Base-by-base conservation (phyloP, 345 rosid genomes). In the Syzygium jambos region DNA sequence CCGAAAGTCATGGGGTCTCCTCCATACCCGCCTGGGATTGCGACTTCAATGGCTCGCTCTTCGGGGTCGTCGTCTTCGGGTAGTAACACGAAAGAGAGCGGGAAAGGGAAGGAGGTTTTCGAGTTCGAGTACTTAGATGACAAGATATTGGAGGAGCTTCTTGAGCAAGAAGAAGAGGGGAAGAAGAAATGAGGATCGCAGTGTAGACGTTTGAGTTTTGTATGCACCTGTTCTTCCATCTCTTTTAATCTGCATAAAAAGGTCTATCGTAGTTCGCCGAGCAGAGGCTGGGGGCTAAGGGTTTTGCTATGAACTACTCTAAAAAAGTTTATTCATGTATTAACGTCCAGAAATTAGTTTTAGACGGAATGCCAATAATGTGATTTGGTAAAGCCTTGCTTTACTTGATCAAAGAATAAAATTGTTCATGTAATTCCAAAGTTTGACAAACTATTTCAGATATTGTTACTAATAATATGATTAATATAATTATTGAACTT, bases 41-140 rank as follows among this genome's bases (percentile, higher is more conserved):
- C 90, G 2, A 84, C 83, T 82, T 56, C 97, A 51, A 84, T 88
- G 63, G 87, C 92, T 13, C 85, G 92, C 2, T 87, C 93, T 59
- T 57, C 92, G 4, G 30, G 83, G 49, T 61, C 83, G 34, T 54
- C 91, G n/a, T 65, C 84, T 11, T 84, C 77, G 21, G 57, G 84
- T 9, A 22, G 10, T 55, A 73, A 5, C 21, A 73, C 27, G 49
- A 73, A 73, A 19, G 82, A 73, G 2, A 85, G 88, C 34, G 91
- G 87, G 52, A 91, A 88, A 78, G 88, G 59, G 84, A 93, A 89
- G 87, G 93, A 92, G 90, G 97, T 96, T 43, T 85, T 96, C 53
- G 99, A 95, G 92, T 91, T 96, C 43, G 99, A 96, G 92, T 96
- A 78, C 88, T 89, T 95, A 91, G 99, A 96, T 87, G 93, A 95